These are phyloP conservation scores for Carex littledalei DNA, from an alignment of 176 grass and related monocot genomes.

Conservation along the genomic window DNA sequence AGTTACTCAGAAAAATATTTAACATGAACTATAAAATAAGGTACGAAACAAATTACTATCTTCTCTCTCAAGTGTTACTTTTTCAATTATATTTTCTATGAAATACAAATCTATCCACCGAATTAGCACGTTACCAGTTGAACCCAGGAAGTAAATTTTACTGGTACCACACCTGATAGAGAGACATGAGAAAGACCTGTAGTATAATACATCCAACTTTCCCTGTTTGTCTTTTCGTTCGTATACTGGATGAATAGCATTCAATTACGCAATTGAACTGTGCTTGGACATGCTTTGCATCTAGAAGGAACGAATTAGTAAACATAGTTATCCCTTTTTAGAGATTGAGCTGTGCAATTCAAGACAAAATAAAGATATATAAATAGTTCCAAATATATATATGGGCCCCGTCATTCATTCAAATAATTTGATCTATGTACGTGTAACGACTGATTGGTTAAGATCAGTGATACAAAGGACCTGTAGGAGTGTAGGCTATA, in stretches of 20 bases:
- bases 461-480: not conserved
- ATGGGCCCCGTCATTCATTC: not conserved
- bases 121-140: not conserved
- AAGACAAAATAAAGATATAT: not conserved
- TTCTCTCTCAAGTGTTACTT: not conserved
- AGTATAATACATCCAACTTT: slow-evolving; percentile 5
- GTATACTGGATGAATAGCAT: not conserved
- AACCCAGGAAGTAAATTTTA: not conserved
- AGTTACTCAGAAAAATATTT: not conserved
- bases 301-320: not conserved
- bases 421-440: too few relatives aligned
- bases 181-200: not conserved
- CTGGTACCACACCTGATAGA: not conserved
- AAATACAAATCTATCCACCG: too few relatives aligned
- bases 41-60: not conserved
- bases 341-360: not conserved
- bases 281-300: not conserved
- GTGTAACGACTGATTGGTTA: too few relatives aligned
- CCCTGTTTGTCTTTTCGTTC: not conserved
- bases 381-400: not conserved
- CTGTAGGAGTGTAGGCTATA: too few relatives aligned
- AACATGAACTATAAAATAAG: not conserved
- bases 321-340: not conserved
- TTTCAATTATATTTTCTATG: not conserved
- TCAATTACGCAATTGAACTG: not conserved